phyloP scores from a whole-genome alignment of 805 yeast genomes.

The Sugiyamaella marilandica region DNA sequence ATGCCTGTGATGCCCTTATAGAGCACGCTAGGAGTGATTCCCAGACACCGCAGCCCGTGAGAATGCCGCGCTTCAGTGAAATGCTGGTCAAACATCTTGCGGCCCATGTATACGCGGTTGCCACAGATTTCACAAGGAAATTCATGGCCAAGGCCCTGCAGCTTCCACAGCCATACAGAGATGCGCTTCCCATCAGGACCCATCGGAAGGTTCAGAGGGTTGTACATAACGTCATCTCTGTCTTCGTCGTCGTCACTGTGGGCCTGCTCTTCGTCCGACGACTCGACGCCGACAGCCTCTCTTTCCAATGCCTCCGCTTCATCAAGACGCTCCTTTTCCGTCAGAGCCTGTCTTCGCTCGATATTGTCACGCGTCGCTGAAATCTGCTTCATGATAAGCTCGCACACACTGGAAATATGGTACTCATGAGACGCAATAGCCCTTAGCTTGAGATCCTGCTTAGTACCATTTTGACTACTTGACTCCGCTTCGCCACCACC shows the following conservation, averaged over 20 bases:
- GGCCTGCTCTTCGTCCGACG: slow-evolving; percentile 22
- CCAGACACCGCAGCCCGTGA: slow-evolving; percentile 69
- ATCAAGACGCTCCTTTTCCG: slow-evolving; percentile 61
- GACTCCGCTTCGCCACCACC: background rate
- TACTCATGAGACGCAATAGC: slow-evolving; percentile 36
- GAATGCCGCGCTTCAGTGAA: slow-evolving; percentile 67
- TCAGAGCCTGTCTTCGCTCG: slow-evolving; percentile 58
- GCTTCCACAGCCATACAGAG: slow-evolving; percentile 88
- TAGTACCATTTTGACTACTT: background rate
- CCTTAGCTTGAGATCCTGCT: slow-evolving; percentile 16
- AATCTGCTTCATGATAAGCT: slow-evolving; percentile 39
- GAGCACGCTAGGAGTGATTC: slow-evolving; percentile 50
- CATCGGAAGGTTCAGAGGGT: slow-evolving; percentile 60
- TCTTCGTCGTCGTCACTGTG: slow-evolving; percentile 32
- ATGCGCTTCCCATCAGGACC: slow-evolving; percentile 91
- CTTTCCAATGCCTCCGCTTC: slow-evolving; percentile 44
- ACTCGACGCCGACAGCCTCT: slow-evolving; percentile 26
- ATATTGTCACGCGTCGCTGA: slow-evolving; percentile 52
- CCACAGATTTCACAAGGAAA: slow-evolving; percentile 87
- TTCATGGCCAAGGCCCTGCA: slow-evolving; percentile 74
- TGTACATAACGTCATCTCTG: slow-evolving; percentile 33
- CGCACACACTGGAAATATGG: slow-evolving; percentile 36
- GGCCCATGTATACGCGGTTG: slow-evolving; percentile 64
- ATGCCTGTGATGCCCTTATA: slow-evolving; percentile 65
- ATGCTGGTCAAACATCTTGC: slow-evolving; percentile 66